Conservation (phyloP, 2,329 filamentous ascomycete species). For the Colletotrichum destructivum region DNA sequence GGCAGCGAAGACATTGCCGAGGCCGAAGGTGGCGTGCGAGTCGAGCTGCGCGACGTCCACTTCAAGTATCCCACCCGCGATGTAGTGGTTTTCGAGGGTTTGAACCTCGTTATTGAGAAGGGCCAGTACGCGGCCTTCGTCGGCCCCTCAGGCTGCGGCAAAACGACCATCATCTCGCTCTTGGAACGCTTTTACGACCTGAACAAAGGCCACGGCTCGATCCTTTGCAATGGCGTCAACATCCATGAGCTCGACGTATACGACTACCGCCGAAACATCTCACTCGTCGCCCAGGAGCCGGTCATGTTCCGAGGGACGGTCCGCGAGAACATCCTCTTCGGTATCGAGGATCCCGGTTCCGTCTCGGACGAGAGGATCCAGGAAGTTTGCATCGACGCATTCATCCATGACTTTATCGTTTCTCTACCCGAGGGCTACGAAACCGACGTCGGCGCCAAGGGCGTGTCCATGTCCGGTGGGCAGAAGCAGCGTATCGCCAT, state of each 20-base stretch:
- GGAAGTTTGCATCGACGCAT: conserved; percentile 56
- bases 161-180: conserved; percentile 68
- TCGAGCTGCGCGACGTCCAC: conserved; percentile 45
- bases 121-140: conserved; percentile 63
- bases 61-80: conserved; percentile 47
- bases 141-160: conserved; percentile 63
- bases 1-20: conserved; percentile 44
- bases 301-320: conserved; percentile 65
- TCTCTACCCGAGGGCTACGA: conserved; percentile 66
- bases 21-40: conserved; percentile 34
- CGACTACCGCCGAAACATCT: conserved; percentile 59
- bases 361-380: conserved; percentile 46
- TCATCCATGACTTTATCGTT: conserved; percentile 70
- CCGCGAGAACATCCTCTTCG: conserved; percentile 61
- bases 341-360: conserved; percentile 58
- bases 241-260: conserved; percentile 57
- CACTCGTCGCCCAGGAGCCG: conserved; percentile 67
- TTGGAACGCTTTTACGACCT: conserved; percentile 70
- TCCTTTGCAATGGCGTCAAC: conserved; percentile 53
- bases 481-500: conserved; percentile 71
- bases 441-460: conserved; percentile 67
- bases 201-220: conserved; percentile 58
- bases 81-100: conserved; percentile 44
- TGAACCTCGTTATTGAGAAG: conserved; percentile 49
- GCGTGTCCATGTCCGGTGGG: conserved; percentile 69